phyloP scores from a whole-genome alignment of 2,329 filamentous ascomycete genomes.

The Cryphonectria parasitica region DNA sequence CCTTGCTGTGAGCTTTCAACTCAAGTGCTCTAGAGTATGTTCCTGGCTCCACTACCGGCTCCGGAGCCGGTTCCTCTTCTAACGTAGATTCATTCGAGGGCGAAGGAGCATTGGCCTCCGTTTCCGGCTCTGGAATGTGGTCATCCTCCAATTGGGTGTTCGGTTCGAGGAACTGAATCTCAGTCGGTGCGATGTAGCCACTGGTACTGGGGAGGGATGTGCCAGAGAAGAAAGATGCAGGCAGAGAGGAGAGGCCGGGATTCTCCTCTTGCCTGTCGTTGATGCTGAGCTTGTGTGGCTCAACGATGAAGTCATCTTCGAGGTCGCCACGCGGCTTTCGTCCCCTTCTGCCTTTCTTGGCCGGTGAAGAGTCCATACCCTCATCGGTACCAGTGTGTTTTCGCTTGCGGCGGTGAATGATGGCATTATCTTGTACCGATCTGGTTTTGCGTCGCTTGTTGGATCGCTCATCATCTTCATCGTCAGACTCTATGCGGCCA shows the following conservation, averaged over 20 bases:
- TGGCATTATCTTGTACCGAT: neutral
- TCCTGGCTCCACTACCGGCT: neutral
- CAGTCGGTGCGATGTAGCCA: conserved; percentile 24
- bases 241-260: conserved; percentile 33
- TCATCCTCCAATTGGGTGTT: conserved; percentile 46
- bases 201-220: conserved; percentile 3
- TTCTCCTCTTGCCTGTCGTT: conserved; percentile 17
- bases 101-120: conserved; percentile 21
- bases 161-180: conserved; percentile 46
- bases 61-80: conserved; percentile 8
- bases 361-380: neutral
- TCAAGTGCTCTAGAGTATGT: conserved; percentile 10
- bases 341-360: conserved; percentile 18
- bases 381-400: neutral
- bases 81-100: conserved; percentile 15
- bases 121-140: conserved; percentile 21
- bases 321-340: conserved; percentile 13
- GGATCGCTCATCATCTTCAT: conserved; percentile 21
- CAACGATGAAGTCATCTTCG: conserved; percentile 16
- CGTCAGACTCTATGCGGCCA: conserved; percentile 20
- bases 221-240: conserved; percentile 33
- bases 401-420: conserved; percentile 6
- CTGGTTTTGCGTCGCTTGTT: conserved; percentile 1
- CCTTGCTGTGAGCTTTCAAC: conserved; percentile 16
- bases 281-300: conserved; percentile 23